These are phyloP conservation scores for Paspalum vaginatum DNA, from an alignment of 176 grass and related monocot genomes.

Conservation along the genomic window DNA sequence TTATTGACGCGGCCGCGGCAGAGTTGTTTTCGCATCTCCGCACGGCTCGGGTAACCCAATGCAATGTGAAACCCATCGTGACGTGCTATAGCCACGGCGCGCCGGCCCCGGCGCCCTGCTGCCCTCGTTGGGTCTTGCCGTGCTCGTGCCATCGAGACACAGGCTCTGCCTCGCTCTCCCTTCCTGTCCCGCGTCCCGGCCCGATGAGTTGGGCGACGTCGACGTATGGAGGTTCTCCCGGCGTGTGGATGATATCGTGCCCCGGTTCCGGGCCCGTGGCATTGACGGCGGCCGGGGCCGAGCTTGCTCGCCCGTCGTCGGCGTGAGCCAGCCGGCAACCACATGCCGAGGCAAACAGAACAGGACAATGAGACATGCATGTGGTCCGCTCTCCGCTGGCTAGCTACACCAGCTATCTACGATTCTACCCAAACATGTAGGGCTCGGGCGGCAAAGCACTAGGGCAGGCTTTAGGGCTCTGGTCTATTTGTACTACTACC, in stretches of 20 bases:
- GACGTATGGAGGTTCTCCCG: neutral
- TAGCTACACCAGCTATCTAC: neutral
- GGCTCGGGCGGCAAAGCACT: too few relatives aligned
- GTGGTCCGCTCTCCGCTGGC: neutral
- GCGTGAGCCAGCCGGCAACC: too few relatives aligned
- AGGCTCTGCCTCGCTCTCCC: too few relatives aligned
- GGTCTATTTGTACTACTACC: too few relatives aligned
- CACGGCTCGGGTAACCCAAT: neutral
- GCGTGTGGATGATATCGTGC: neutral
- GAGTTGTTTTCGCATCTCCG: neutral
- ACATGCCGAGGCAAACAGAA: neutral
- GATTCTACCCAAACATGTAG: neutral
- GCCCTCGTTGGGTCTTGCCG: neutral
- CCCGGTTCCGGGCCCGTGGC: too few relatives aligned
- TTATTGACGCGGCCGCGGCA: neutral
- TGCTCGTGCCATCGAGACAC: neutral
- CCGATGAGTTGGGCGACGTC: conserved; percentile 2
- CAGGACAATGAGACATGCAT: neutral
- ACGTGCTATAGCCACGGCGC: neutral
- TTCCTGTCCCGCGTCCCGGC: too few relatives aligned
- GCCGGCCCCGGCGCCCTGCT: too few relatives aligned
- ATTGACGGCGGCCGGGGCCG: neutral
- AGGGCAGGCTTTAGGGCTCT: too few relatives aligned
- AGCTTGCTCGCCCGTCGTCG: neutral
- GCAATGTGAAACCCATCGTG: neutral